Evolutionary conservation across 371 early-diverging fungal genomes (phyloP).

Genomic region (Smittium mucronatum): DNA sequence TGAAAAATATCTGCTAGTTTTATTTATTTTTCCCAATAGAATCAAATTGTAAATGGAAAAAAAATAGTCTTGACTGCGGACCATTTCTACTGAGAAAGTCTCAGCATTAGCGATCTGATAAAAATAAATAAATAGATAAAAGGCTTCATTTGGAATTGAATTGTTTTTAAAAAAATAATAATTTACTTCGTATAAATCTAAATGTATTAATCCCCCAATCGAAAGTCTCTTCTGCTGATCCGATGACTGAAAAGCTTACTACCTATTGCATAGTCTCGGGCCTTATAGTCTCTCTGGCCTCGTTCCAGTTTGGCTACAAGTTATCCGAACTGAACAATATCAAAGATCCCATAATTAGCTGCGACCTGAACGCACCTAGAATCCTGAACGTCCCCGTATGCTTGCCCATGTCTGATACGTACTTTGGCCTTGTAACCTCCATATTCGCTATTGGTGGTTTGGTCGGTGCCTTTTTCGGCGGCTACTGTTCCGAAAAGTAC

Average conservation of each 20-base stretch:
- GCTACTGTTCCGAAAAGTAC: conserved; percentile 48
- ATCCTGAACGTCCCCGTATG: conserved; percentile 44
- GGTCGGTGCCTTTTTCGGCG: conserved; percentile 60
- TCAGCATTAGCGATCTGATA: no score
- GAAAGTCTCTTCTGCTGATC: no score
- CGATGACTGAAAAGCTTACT: background rate
- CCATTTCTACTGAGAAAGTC: no score
- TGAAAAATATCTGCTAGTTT: no score
- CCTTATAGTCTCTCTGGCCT: conserved; percentile 23
- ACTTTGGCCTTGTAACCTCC: conserved; percentile 56
- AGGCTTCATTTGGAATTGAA: no score
- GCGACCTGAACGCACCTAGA: conserved; percentile 13
- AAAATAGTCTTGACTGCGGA: no score
- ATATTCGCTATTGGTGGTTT: conserved; percentile 68
- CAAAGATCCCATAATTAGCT: conserved; percentile 46
- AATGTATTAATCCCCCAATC: no score
- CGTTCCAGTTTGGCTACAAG: conserved; percentile 73
- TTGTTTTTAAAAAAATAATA: no score
- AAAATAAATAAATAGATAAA: no score
- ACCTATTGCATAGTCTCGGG: conserved; percentile 5
- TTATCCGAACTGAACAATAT: conserved; percentile 72
- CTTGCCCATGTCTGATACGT: conserved; percentile 64
- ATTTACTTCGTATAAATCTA: no score
- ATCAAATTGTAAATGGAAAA: no score
- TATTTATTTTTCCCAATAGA: no score